A percentile compares a stretch with the other conserved stretches of the same genome.
phyloP scores from a whole-genome alignment of 1,139 yeast genomes.

The Pichiaceae sp. region DNA sequence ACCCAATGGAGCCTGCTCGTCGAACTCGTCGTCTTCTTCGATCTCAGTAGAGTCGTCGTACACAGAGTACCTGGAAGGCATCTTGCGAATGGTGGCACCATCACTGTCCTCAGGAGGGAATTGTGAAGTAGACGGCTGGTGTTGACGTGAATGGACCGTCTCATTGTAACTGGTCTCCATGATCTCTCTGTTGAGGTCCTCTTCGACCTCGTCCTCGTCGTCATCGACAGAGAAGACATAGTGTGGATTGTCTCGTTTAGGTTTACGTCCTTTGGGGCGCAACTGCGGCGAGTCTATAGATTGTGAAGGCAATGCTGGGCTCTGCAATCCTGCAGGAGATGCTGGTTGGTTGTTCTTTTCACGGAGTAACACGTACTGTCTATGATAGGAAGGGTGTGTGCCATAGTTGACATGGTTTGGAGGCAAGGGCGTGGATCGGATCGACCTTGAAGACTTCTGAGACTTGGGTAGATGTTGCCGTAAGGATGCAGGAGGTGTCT shows the following conservation, averaged over 20 bases:
- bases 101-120: conserved; percentile 7
- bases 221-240: conserved; percentile 68
- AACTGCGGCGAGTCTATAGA: conserved; percentile 8
- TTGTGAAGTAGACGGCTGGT: conserved; percentile 10
- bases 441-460: conserved; percentile 11
- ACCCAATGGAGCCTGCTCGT: conserved; percentile 16
- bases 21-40: background rate
- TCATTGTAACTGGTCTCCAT: conserved; percentile 59
- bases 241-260: conserved; percentile 9
- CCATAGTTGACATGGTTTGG: conserved; percentile 15
- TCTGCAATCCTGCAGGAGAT: background rate
- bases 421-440: conserved; percentile 19
- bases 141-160: conserved; percentile 34
- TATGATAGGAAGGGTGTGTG: conserved; percentile 20
- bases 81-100: conserved; percentile 13
- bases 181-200: conserved; percentile 53
- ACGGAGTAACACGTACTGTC: conserved; percentile 23
- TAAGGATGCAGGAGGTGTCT: background rate
- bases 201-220: conserved; percentile 55
- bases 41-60: conserved; percentile 7
- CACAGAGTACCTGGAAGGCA: conserved; percentile 7
- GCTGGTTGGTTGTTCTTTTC: conserved; percentile 13
- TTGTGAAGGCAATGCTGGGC: conserved; percentile 1
- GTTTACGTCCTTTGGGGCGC: conserved; percentile 2
- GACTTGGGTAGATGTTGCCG: conserved; percentile 6